Percentiles rank a stretch among this genome's conserved stretches.
Evolutionary conservation across 805 yeast species (phyloP).

Genomic region (Kockiozyma suomiensis): DNA sequence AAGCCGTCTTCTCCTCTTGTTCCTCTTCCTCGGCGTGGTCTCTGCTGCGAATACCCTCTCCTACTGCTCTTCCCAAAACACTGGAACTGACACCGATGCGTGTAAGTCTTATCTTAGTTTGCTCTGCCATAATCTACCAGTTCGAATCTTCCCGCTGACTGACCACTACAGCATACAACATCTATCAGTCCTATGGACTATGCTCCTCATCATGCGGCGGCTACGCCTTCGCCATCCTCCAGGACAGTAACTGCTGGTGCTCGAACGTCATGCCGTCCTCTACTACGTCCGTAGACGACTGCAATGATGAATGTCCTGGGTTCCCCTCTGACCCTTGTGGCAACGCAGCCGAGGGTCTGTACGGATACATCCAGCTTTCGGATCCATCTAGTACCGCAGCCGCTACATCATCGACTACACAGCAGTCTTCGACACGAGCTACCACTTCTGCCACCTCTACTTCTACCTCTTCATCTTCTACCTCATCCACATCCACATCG

Average conservation of each 20-base stretch:
- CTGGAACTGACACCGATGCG: constrained; percentile 40
- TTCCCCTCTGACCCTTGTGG: constrained; percentile 52
- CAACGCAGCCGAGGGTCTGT: constrained; percentile 48
- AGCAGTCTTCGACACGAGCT: too few species aligned
- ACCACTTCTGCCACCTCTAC: constrained; percentile 11
- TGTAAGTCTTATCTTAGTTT: constrained; percentile 23
- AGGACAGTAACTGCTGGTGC: constrained; percentile 62
- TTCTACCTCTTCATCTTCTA: too few species aligned
- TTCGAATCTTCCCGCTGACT: background rate
- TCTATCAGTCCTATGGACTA: constrained; percentile 53
- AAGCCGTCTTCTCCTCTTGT: background rate
- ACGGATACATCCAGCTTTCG: constrained; percentile 54
- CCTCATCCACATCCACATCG: constrained; percentile 12
- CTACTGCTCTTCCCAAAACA: constrained; percentile 48
- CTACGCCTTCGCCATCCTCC: constrained; percentile 57
- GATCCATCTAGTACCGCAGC: constrained; percentile 42
- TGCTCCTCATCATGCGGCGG: constrained; percentile 52
- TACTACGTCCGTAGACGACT: constrained; percentile 43
- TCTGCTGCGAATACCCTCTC: constrained; percentile 31
- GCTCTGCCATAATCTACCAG: too few species aligned
- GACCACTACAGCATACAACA: constrained; percentile 12
- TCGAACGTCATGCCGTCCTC: constrained; percentile 54
- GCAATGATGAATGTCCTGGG: constrained; percentile 50
- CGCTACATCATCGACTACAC: too few species aligned
- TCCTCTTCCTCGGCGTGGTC: background rate